These are phyloP conservation scores for Edaphochlamys debaryana DNA, from an alignment of 139 green algal species.

Conservation along the genomic window DNA sequence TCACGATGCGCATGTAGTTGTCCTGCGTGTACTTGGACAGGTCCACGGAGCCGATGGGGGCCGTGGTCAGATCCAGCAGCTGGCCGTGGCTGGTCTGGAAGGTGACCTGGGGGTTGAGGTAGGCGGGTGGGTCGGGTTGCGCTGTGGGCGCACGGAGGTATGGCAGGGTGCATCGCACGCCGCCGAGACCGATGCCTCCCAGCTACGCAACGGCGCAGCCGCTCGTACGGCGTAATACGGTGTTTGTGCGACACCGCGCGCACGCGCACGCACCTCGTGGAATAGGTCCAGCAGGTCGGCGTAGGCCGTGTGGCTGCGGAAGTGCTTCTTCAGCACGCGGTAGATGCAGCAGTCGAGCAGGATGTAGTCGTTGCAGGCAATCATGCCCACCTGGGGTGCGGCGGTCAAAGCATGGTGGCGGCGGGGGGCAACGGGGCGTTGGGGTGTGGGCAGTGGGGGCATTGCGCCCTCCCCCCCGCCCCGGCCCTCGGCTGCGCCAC, in stretches of 20 bases:
- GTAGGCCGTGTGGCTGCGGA: constrained; percentile 56
- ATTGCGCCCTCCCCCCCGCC: too few relatives aligned
- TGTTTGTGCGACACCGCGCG: too few relatives aligned
- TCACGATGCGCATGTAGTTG: constrained; percentile 96
- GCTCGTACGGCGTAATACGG: too few relatives aligned
- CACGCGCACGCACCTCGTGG: constrained; percentile 92
- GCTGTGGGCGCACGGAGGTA: too few relatives aligned
- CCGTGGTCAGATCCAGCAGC: constrained; percentile 96
- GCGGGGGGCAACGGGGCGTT: too few relatives aligned
- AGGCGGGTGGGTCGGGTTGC: not conserved
- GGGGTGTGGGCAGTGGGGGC: too few relatives aligned
- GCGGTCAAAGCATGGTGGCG: too few relatives aligned
- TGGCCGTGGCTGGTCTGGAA: constrained; percentile 95
- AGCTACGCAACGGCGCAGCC: too few relatives aligned
- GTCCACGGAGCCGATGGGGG: constrained; percentile 86
- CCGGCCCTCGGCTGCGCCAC: too few relatives aligned
- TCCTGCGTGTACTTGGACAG: constrained; percentile 89
- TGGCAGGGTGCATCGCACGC: too few relatives aligned
- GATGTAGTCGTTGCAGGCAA: constrained; percentile 98
- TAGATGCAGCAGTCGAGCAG: constrained; percentile 97
- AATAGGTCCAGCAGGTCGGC: constrained; percentile 93
- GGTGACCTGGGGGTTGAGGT: constrained; percentile 70
- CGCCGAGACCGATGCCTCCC: not conserved
- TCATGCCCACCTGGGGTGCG: constrained; percentile 85
- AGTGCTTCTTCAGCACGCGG: constrained; percentile 88